These are phyloP conservation scores for Saccharomycopsis schoenii DNA, from an alignment of 805 yeast species.

Conservation along the genomic window DNA sequence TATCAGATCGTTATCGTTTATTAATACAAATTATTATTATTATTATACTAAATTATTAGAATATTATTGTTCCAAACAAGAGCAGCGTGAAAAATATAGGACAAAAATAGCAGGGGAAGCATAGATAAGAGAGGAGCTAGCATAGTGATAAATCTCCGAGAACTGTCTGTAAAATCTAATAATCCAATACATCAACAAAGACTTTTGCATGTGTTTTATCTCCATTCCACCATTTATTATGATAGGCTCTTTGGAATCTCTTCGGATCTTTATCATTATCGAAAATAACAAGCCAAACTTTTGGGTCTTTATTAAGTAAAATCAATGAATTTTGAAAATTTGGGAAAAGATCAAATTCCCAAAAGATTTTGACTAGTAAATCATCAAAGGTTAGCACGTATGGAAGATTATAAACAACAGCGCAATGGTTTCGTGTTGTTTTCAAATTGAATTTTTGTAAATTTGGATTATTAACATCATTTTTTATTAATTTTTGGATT, in stretches of 20 bases:
- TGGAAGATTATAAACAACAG: conserved; percentile 13
- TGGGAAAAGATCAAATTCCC: conserved; percentile 15
- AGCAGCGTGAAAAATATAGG: too few relatives aligned
- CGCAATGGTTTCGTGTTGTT: conserved; percentile 7
- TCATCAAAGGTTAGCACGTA: background rate
- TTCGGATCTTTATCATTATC: conserved; percentile 10
- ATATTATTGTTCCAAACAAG: background rate
- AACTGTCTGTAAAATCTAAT: background rate
- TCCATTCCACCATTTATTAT: conserved; percentile 9
- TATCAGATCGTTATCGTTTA: background rate
- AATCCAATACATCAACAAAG: conserved; percentile 17
- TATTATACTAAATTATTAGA: background rate
- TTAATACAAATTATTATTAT: background rate
- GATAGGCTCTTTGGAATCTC: conserved; percentile 10
- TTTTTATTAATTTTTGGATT: background rate
- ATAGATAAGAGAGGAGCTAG: too few relatives aligned
- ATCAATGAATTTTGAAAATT: conserved; percentile 5
- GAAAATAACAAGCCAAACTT: conserved; percentile 9
- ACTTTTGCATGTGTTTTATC: conserved; percentile 7
- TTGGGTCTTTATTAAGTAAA: conserved; percentile 3
- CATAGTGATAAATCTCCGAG: background rate
- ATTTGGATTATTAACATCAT: background rate
- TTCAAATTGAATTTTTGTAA: background rate
- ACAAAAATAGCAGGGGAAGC: too few relatives aligned
- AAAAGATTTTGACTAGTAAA: conserved; percentile 6